Evolutionary conservation across 2,329 filamentous ascomycete species (phyloP), one percentile per base, ranked within the genome.

Genomic region (Neopestalotiopsis sp.): DNA sequence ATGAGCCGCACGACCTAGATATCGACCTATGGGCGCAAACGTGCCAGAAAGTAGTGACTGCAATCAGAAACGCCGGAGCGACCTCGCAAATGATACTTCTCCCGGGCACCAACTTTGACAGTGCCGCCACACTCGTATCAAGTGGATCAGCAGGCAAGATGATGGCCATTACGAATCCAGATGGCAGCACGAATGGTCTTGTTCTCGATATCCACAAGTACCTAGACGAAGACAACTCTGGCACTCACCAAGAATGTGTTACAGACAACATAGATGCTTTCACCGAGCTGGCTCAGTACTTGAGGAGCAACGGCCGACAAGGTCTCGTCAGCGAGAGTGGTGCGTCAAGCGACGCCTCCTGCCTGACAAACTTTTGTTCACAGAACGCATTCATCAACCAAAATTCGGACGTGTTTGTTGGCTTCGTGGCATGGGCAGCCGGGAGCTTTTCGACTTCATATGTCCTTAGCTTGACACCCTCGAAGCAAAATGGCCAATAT

Each of bases 21-120:
- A 82, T 91, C 71, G 77, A 75, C 32, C 77, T 79, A 1, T 92
- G 90, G 90, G 89, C 87, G 0, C 76, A 82, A 4, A 89, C 88
- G 0, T 87, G 88, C 70, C 91, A 92, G 75, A 83, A 83, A 13
- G 89, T 83, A 17, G 90, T 93, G 1, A 89, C 86, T 0, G 90
- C 89, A 3, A 92, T 93, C 73, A 87, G 91, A 58, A 78, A 85
- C 57, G 86, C 88, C 2, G 90, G 90, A n/a, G 90, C 90, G n/a
- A 85, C 81, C 0, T 80, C 80, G 24, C 88, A 92, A 71, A 85
- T 88, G 74, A 91, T 92, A 72, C 82, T 92, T 13, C 84, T 92
- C 1, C 88, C 91, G 0, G 90, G 90, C 2, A 90, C 84, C 49
- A 86, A 88, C 73, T 92, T 86, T 75, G 85, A 87, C 7, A 84